phyloP scores from a whole-genome alignment of 1,284 basidiomycete species.

The Sporisorium exsertum region DNA sequence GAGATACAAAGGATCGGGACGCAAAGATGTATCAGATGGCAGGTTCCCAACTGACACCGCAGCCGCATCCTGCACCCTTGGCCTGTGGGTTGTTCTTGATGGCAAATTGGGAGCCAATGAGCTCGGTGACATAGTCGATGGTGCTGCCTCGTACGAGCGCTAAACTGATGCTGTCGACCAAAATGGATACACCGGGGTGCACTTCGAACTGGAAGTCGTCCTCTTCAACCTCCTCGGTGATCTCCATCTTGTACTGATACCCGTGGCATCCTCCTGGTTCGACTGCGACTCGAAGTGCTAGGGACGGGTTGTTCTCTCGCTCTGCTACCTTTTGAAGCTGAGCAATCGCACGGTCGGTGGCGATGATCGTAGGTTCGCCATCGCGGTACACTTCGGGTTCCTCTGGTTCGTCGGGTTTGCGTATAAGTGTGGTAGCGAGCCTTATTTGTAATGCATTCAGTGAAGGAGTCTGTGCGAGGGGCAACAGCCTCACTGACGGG shows the following conservation, averaged over 20 bases:
- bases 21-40: conserved; percentile 62
- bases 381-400: conserved; percentile 56
- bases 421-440: conserved; percentile 19
- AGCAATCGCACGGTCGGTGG: conserved; percentile 62
- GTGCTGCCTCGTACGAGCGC: conserved; percentile 83
- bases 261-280: conserved; percentile 93
- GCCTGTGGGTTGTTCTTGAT: conserved; percentile 84
- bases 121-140: conserved; percentile 87
- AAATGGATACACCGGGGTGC: conserved; percentile 70
- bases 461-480: neutral
- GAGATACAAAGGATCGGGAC: neutral
- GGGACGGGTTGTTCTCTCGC: conserved; percentile 74
- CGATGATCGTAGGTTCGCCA: conserved; percentile 52
- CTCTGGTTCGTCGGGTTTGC: conserved; percentile 60
- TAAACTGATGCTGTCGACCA: conserved; percentile 85
- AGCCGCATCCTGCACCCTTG: conserved; percentile 86
- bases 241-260: conserved; percentile 88
- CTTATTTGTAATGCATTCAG: conserved; percentile 9
- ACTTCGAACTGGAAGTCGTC: conserved; percentile 81
- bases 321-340: conserved; percentile 61
- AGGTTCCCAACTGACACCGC: conserved; percentile 90
- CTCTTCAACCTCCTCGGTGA: conserved; percentile 74
- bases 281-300: conserved; percentile 81
- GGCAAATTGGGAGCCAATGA: conserved; percentile 87
- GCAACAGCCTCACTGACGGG: neutral